These are phyloP conservation scores for Neocucurbitaria cava DNA, from an alignment of 2,329 filamentous ascomycete genomes.

Conservation along the genomic window DNA sequence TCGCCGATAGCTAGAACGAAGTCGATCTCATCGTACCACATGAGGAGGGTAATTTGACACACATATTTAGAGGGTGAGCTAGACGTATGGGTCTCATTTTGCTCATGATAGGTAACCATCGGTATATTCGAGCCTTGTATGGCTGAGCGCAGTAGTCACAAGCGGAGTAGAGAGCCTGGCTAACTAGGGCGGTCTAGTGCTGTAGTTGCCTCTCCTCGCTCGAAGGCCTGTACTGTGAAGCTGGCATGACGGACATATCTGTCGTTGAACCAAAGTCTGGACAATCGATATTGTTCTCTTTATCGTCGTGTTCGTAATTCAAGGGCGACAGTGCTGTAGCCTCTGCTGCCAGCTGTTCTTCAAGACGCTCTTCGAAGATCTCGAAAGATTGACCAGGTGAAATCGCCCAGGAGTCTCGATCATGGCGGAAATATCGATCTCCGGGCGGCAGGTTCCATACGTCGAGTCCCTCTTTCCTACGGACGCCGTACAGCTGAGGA, in stretches of 20 bases:
- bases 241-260: conserved; percentile 22
- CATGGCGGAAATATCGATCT: conserved; percentile 9
- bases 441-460: conserved; percentile 6
- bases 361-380: conserved; percentile 23
- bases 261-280: conserved; percentile 3
- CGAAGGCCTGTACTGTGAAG: conserved; percentile 14
- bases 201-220: conserved; percentile 8
- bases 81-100: not conserved
- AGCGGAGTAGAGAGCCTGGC: conserved; percentile 11
- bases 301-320: conserved; percentile 29
- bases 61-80: conserved; percentile 4
- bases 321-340: conserved; percentile 24
- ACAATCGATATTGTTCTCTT: conserved; percentile 23
- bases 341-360: conserved; percentile 25
- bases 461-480: conserved; percentile 5
- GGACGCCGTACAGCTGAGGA: conserved; percentile 1
- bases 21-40: not conserved
- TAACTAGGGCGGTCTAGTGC: conserved; percentile 5
- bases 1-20: not conserved
- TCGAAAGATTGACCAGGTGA: conserved; percentile 17
- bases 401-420: conserved; percentile 12
- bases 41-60: not conserved
- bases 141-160: conserved; percentile 2
- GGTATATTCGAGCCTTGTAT: conserved; percentile 24
- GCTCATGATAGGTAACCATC: conserved; percentile 7